Evolutionary conservation across 208 protist species (phyloP), one percentile per base, ranked within the genome.

Genomic region (Leishmania tropica): DNA sequence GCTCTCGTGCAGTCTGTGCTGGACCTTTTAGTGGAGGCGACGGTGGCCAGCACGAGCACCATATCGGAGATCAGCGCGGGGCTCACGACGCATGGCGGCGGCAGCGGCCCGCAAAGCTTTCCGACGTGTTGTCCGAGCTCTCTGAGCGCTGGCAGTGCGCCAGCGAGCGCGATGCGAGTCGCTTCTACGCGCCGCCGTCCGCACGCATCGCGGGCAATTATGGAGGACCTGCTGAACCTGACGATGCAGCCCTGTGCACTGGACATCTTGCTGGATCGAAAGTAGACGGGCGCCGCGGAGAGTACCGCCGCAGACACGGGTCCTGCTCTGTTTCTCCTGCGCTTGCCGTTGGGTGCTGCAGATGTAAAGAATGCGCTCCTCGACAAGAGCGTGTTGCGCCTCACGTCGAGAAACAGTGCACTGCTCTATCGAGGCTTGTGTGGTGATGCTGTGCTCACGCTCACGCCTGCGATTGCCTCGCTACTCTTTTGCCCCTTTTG

Each of bases 191-290:
- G 75, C 31, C 81, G 81, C 2, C 81, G 75, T n/a, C 81, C 84
- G 2, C 60, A 56, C 64, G 87, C 81, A 24, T 92, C 87, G 60
- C 82, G 80, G 62, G 83, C 62, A 24, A 86, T 90, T 11, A 92
- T 92, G 53, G 85, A 96, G 81, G 90, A 94, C 62, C 80, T 97
- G 64, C 87, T 96, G 24, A 89, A 90, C 73, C 71, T 97, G 35
- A 91, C 94, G 62, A 88, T 93, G 87, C 82, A 95, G 74, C 91
- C 93, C 13, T 96, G 85, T 31, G 80, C 91, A 13, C 83, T 97
- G 47, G 93, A 97, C 78, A 81, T 97, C 47, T 83, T 97, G 19
- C 75, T 96, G 3, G 87, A 96, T 56, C 68, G 80, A 10, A 88
- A 93, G 74, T 89, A 72, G 56, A 37, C 71, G 45, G 28, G 31